Percentiles rank a stretch among this genome's conserved stretches.
These are phyloP conservation scores for Parafenestella ontariensis DNA, from an alignment of 2,329 filamentous ascomycete genomes.

Conservation along the genomic window DNA sequence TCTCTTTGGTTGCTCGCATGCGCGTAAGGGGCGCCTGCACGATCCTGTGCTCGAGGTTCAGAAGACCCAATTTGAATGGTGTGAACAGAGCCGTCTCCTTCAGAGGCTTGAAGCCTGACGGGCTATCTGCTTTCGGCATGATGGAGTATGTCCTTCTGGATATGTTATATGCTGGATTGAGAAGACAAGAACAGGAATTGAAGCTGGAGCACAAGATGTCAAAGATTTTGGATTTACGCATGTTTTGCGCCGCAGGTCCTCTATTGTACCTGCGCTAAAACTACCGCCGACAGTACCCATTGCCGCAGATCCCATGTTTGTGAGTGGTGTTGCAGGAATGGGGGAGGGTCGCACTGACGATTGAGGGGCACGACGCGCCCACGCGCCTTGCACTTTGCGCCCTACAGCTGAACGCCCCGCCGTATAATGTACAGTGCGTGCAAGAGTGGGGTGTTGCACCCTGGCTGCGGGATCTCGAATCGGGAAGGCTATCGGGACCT, in stretches of 20 bases:
- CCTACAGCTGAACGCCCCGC: not conserved
- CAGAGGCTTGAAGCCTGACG: slow-evolving; percentile 38
- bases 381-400: not conserved
- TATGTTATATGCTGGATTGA: not conserved
- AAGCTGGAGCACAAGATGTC: slow-evolving; percentile 1
- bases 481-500: slow-evolving; percentile 8
- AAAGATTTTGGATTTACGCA: slow-evolving; percentile 8
- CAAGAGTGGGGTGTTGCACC: slow-evolving; percentile 38
- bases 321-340: slow-evolving; percentile 39
- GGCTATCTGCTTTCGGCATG: slow-evolving; percentile 43
- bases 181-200: not conserved
- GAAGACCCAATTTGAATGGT: slow-evolving; percentile 41
- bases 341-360: slow-evolving; percentile 25
- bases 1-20: slow-evolving; percentile 58
- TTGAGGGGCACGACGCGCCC: slow-evolving; percentile 5
- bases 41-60: slow-evolving; percentile 48
- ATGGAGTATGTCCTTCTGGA: slow-evolving; percentile 11
- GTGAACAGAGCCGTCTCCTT: slow-evolving; percentile 43
- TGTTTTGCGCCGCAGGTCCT: slow-evolving; percentile 21
- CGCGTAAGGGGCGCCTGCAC: slow-evolving; percentile 52
- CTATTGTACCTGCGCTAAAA: slow-evolving; percentile 40
- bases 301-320: slow-evolving; percentile 25
- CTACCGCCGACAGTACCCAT: slow-evolving; percentile 9
- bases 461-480: not conserved
- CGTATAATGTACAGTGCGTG: not conserved